Base-by-base conservation (phyloP, 2,329 filamentous ascomycete species). In the Cephalotrichum gorgonifer region DNA sequence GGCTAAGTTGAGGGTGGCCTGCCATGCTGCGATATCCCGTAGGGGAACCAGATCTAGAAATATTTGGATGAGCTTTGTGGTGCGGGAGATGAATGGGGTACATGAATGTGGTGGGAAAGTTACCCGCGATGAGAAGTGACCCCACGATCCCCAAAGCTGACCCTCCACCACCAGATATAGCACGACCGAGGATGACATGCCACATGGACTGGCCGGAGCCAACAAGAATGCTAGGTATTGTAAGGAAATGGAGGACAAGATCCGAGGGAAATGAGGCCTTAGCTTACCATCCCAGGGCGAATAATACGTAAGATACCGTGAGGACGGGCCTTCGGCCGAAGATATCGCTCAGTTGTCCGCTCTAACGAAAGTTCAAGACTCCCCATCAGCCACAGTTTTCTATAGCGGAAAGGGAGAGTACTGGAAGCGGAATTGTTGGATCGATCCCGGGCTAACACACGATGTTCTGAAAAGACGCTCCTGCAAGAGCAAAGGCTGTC, bases 21-120 rank as follows among this genome's bases (percentile, higher is more conserved):
- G 67, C 75, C 75, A 79, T 1, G 70, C 63, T 0, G 74, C 75
- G 0, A 77, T 70, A 15, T 79, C 71, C 42, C 73, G 64, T 1
- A 77, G 58, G 0, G 74, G 75, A 1, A 76, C 68, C 2, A 78
- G 59, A 51, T 78, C 74, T 70, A 27, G 2, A 39, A 42, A 3
- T 6, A 33, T 33, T 42, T 20, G n/a, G 6, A 39, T 22, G 17
- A 20, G 4, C 6, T 22, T 39, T 39, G 4, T 8, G 3, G 6
- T 2, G 3, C 31, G 23, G 6, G 9, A 26, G 12, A 22, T 2
- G 3, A 12, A 38, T 30, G 12, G n/a, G n/a, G n/a, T n/a, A n/a
- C n/a, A n/a, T n/a, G n/a, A n/a, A n/a, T n/a, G n/a, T n/a, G n/a
- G n/a, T 17, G 11, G 4, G 2, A 15, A 11, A 49, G 54, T 50